Evolutionary conservation across 129 eudicot genomes (phyloP), one percentile per base, ranked within the genome.

Genomic region (Flaveria bidentis): DNA sequence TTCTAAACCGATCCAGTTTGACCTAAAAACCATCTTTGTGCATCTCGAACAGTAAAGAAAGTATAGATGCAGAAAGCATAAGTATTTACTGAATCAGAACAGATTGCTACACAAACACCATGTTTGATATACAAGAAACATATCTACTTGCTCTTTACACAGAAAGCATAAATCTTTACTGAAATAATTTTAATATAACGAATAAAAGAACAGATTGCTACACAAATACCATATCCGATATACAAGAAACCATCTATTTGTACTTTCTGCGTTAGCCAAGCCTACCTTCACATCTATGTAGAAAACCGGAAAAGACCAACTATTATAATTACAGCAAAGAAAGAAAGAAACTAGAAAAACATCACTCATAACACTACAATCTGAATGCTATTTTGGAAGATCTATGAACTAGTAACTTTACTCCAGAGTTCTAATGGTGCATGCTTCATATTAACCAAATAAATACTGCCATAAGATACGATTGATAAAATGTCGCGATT

Each of bases 221-320:
- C 80, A 80, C 84, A 80, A 60, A 56, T 80, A 66, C 79, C 79
- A 73, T 55, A 60, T 18, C 33, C 41, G 64, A 74, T 80, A 67
- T 80, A 74, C 84, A 80, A 67, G 84, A 45, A 74, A 67, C 76
- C 84, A 80, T 46, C 84, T 80, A 80, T 80, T 66, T 80, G 80
- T 80, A 61, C 67, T 36, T 79, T 63, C 83, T 72, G 68, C 78
- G 25, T 79, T 80, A 73, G 72, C 70, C 73, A 26, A 45, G 20
- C 77, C 77, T 79, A 72, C 73, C 76, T 55, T 74, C 74, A 74
- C 33, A 67, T 74, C 80, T 80, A 73, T 46, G 33, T 4, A 75
- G 23, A 73, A 80, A 80, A 72, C 18, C 26, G 0, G 8, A 62
- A 62, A 18, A 62, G 50, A 55, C 14, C 26, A 47, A 10, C 65